These are phyloP conservation scores for Sporisorium iseilematis-ciliati DNA, from an alignment of 1,284 basidiomycete genomes.

Conservation along the genomic window DNA sequence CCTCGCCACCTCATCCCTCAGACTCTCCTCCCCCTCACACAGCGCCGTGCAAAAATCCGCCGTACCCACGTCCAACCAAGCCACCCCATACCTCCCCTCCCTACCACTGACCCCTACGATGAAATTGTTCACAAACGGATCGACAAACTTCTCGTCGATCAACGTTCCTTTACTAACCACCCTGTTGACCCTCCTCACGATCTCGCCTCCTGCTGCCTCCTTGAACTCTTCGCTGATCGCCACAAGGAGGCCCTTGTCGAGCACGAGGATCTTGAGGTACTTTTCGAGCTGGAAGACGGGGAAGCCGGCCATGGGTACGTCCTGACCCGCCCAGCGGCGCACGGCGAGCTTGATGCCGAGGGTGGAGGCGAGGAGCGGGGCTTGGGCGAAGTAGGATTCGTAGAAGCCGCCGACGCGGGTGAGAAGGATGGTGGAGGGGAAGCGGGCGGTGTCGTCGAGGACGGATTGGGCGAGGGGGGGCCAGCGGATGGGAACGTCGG, in stretches of 20 bases:
- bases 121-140: slow-evolving; percentile 66
- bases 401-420: slow-evolving; percentile 68
- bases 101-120: slow-evolving; percentile 49
- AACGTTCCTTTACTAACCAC: slow-evolving; percentile 66
- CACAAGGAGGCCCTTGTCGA: slow-evolving; percentile 61
- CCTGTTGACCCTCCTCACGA: slow-evolving; percentile 58
- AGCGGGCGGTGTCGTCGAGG: slow-evolving; percentile 57
- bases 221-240: slow-evolving; percentile 67
- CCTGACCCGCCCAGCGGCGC: slow-evolving; percentile 58
- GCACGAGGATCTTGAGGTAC: slow-evolving; percentile 66
- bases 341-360: slow-evolving; percentile 64
- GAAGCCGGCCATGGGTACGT: slow-evolving; percentile 67
- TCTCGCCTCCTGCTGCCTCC: slow-evolving; percentile 10
- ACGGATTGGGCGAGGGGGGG: slow-evolving; percentile 63
- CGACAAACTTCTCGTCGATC: slow-evolving; percentile 67
- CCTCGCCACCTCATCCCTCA: slow-evolving; percentile 65
- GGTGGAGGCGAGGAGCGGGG: slow-evolving; percentile 52
- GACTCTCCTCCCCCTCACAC: slow-evolving; percentile 46
- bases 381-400: slow-evolving; percentile 69
- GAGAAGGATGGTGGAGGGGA: slow-evolving; percentile 63
- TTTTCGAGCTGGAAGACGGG: slow-evolving; percentile 67
- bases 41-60: slow-evolving; percentile 61
- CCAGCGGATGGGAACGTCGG: slow-evolving; percentile 39
- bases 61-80: slow-evolving; percentile 68
- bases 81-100: slow-evolving; percentile 50